Evolutionary conservation across 306 rosid genomes (phyloP).

Genomic region (Glycine tomentella): DNA sequence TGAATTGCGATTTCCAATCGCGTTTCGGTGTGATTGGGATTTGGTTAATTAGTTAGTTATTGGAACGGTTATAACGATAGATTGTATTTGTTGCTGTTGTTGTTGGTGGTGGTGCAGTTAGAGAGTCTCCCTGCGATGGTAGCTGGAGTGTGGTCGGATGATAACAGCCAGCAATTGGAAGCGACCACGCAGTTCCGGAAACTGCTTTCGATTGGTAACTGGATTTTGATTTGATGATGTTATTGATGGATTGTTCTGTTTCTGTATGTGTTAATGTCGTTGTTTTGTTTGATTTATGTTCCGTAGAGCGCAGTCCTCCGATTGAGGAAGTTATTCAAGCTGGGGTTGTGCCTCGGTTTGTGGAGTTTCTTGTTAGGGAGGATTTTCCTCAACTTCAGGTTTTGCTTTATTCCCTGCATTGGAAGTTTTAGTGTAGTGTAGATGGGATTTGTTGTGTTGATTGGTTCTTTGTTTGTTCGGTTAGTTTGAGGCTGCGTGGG

Average conservation of each 20-base stretch:
- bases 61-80: constrained; percentile 29
- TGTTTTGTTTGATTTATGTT: not conserved
- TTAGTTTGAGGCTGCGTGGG: constrained; percentile 98
- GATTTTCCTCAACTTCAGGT: constrained; percentile 96
- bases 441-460: constrained; percentile 8
- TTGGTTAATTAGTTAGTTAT: not conserved
- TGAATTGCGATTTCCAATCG: too few relatives aligned
- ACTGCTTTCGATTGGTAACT: constrained; percentile 81
- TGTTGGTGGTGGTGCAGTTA: constrained; percentile 51
- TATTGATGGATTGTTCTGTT: not conserved
- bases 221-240: not conserved
- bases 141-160: constrained; percentile 79
- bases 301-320: constrained; percentile 83
- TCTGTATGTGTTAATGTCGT: constrained; percentile 9
- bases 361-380: constrained; percentile 82
- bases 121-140: constrained; percentile 93
- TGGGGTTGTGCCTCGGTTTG: constrained; percentile 91
- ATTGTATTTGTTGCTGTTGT: not conserved
- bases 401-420: not conserved
- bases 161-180: constrained; percentile 72
- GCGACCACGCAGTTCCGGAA: constrained; percentile 90
- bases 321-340: constrained; percentile 94
- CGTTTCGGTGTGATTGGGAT: not conserved
- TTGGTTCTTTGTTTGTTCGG: constrained; percentile 10
- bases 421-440: not conserved